Conservation (phyloP, 257 asterid genomes). For the Scutellaria galericulata region DNA sequence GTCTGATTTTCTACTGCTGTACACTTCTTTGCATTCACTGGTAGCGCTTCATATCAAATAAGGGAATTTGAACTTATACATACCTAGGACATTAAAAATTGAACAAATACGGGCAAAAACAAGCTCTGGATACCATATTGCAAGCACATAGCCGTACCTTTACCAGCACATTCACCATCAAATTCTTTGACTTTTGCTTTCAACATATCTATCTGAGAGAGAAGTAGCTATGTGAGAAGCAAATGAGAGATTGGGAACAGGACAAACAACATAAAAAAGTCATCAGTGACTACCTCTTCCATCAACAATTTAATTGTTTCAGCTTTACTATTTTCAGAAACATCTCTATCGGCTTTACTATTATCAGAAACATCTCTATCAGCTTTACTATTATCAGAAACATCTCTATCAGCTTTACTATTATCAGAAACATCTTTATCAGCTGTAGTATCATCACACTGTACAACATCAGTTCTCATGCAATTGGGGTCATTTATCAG, state of each 20-base stretch:
- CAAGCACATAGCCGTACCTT: conserved; percentile 54
- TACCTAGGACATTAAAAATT: conserved; percentile 14
- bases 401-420: conserved; percentile 32
- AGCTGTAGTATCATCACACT: conserved; percentile 39
- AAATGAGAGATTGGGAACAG: conserved; percentile 26
- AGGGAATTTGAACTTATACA: conserved; percentile 24
- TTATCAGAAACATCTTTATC: conserved; percentile 42
- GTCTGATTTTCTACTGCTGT: conserved; percentile 39
- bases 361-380: conserved; percentile 40
- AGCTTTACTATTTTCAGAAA: conserved; percentile 50
- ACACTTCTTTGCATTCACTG: conserved; percentile 49
- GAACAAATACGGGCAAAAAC: conserved; percentile 33
- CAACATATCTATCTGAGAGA: conserved; percentile 66
- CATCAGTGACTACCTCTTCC: conserved; percentile 65
- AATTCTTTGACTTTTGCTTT: conserved; percentile 62
- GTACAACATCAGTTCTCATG: conserved; percentile 42
- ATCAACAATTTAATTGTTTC: conserved; percentile 52
- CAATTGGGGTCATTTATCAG: conserved; percentile 39
- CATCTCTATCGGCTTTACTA: conserved; percentile 41
- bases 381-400: conserved; percentile 36
- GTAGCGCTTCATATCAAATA: conserved; percentile 35
- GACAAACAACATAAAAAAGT: conserved; percentile 14
- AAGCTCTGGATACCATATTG: conserved; percentile 23
- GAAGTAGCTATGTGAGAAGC: conserved; percentile 36
- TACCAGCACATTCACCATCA: conserved; percentile 47